Evolutionary conservation across 305 asterid species (phyloP).

Genomic region (Solanum chacoense): DNA sequence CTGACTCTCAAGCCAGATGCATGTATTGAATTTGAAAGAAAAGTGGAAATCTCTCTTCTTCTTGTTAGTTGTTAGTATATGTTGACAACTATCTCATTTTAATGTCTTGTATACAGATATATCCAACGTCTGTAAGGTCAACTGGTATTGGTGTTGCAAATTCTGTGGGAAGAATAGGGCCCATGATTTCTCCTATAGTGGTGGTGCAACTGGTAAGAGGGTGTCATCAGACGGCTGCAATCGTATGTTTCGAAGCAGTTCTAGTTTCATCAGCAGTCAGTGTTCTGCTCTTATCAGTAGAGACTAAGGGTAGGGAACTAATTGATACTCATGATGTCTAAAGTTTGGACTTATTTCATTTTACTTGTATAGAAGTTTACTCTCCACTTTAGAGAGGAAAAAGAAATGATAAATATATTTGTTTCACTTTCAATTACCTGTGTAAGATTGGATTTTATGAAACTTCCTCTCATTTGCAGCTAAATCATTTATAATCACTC

Average conservation of each 20-base stretch:
- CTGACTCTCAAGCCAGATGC: not conserved
- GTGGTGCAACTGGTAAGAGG: not conserved
- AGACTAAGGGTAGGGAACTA: not conserved
- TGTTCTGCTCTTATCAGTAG: not conserved
- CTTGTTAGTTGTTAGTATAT: not conserved
- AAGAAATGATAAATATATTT: not conserved
- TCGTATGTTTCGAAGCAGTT: not conserved
- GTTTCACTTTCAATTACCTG: not conserved
- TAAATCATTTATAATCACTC: not conserved
- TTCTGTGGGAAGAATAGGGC: not conserved
- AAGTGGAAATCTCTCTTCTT: not conserved
- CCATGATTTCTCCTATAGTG: not conserved
- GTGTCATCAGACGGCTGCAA: not conserved
- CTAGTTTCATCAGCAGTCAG: not conserved
- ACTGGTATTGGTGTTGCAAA: not conserved
- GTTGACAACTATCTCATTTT: not conserved
- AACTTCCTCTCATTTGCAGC: not conserved
- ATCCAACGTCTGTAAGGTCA: not conserved
- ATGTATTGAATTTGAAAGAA: not conserved
- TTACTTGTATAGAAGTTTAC: not conserved
- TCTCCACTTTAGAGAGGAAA: not conserved
- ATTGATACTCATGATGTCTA: not conserved
- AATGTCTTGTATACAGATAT: not conserved
- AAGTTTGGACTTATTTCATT: not conserved
- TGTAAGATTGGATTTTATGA: not conserved